Conservation (phyloP, 179 eudicot species). For the Silene noctiflora region DNA sequence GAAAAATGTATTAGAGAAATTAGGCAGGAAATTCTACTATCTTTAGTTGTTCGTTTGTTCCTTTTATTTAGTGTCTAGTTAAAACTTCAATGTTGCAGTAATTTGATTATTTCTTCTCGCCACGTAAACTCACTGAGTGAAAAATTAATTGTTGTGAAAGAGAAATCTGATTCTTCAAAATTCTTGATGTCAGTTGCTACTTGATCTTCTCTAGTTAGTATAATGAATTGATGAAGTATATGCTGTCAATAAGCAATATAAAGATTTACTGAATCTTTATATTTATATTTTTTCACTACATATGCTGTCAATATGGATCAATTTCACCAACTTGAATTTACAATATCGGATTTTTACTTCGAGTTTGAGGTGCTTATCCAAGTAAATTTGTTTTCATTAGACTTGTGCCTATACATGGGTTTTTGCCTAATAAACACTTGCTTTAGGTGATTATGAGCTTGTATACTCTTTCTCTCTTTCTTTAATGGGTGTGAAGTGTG, state of each 20-base stretch:
- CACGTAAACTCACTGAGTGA: neutral
- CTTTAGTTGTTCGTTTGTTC: too few relatives aligned
- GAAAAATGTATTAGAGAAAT: neutral
- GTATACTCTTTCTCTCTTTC: neutral
- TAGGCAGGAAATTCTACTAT: too few relatives aligned
- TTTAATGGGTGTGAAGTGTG: neutral
- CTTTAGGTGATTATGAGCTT: neutral
- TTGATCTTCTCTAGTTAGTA: neutral
- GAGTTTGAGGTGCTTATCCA: neutral
- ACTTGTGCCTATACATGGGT: neutral
- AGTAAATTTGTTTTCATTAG: neutral
- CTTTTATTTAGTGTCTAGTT: neutral
- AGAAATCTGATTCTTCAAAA: neutral
- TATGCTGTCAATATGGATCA: neutral
- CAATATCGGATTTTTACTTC: neutral
- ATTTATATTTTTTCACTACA: neutral
- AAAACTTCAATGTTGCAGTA: neutral
- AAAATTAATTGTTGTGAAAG: neutral
- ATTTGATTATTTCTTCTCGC: neutral
- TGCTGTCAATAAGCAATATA: neutral
- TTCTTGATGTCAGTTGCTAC: neutral
- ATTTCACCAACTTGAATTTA: neutral
- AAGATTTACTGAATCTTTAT: neutral
- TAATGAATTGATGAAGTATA: neutral
- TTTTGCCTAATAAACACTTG: neutral